Evolutionary conservation across 106 monocot genomes (phyloP), one percentile per base, ranked within the genome.

Genomic region (Dioscorea alata): DNA sequence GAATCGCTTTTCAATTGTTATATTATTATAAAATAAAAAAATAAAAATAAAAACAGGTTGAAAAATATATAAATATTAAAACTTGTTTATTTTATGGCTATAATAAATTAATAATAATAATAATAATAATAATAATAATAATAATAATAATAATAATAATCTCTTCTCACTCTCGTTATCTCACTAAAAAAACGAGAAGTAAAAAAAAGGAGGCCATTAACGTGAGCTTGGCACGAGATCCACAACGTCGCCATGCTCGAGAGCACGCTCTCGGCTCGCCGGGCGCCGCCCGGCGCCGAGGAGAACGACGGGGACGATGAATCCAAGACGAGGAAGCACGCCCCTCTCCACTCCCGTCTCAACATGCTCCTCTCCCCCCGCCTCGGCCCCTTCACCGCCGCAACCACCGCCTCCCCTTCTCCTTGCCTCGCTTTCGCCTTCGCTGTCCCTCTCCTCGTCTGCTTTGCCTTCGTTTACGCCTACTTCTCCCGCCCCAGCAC

Each of bases 301-400:
- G 70, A 49, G 12, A 69, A 73, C 34, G 71, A 18, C 57, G 78
- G 49, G 59, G 77, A 42, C 68, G 92, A 92, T 54, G 88, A 84
- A 48, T 89, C 86, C 14, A 93, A 93, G 86, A 77, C 69, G 62
- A 49, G 86, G 67, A 93, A 82, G 75, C 69, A 31, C 60, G 18
- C 64, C 12, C 34, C 74, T 15, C 15, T 81, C 67, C 62, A 73
- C 49, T 34, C 74, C n/a, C 63, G 79, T 59, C n/a, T 75, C 69
- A 14, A 65, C 13, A 54, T 58, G 60, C 49, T 73, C 64, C 8
- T 20, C 32, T 2, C 49, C 73, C 1, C 54, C 19, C 49, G 20
- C 28, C 70, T 25, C 24, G 48, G 18, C 48, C 51, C 33, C 48
- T 61, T 31, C 49, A 57, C 56, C 63, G 63, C 64, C 22, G n/a